Evolutionary conservation across 371 early-diverging fungal genomes (phyloP).

Genomic region (Syncephalastrum monosporum): DNA sequence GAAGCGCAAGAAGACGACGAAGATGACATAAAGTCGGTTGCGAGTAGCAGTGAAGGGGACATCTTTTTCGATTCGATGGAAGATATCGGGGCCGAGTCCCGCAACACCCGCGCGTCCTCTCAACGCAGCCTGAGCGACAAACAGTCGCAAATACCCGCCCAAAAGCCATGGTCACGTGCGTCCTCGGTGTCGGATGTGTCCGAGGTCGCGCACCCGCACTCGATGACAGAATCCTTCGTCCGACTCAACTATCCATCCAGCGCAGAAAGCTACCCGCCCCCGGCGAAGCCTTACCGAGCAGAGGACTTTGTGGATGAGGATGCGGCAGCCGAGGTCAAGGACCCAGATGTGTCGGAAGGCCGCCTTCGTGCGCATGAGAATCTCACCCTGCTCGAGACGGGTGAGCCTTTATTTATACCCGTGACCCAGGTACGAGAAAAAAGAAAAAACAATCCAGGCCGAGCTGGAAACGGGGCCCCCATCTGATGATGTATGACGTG

Average conservation of each 20-base stretch:
- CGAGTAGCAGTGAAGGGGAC: constrained; percentile 17
- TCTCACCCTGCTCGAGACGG: constrained; percentile 46
- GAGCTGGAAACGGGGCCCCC: neutral
- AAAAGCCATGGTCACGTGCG: constrained; percentile 14
- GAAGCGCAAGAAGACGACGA: constrained; percentile 11
- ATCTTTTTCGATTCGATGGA: constrained; percentile 38
- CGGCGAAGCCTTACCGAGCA: neutral
- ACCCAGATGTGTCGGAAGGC: constrained; percentile 34
- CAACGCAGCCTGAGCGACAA: neutral
- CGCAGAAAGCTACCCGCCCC: constrained; percentile 18
- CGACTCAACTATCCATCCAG: constrained; percentile 46
- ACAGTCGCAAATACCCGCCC: constrained; percentile 4
- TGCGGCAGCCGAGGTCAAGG: constrained; percentile 20
- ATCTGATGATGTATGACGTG: neutral
- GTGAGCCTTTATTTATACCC: constrained; percentile 68
- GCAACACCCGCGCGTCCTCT: too few relatives aligned
- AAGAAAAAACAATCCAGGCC: neutral
- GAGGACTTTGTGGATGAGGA: constrained; percentile 4
- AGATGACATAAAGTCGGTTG: constrained; percentile 6
- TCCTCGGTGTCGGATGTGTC: constrained; percentile 28
- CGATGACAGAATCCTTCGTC: constrained; percentile 48
- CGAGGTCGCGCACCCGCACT: constrained; percentile 22
- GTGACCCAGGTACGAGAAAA: constrained; percentile 56
- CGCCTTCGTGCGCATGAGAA: constrained; percentile 23
- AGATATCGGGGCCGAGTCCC: constrained; percentile 17